Base-by-base conservation (phyloP, 441 rosid species). In the Erysimum cheiri region DNA sequence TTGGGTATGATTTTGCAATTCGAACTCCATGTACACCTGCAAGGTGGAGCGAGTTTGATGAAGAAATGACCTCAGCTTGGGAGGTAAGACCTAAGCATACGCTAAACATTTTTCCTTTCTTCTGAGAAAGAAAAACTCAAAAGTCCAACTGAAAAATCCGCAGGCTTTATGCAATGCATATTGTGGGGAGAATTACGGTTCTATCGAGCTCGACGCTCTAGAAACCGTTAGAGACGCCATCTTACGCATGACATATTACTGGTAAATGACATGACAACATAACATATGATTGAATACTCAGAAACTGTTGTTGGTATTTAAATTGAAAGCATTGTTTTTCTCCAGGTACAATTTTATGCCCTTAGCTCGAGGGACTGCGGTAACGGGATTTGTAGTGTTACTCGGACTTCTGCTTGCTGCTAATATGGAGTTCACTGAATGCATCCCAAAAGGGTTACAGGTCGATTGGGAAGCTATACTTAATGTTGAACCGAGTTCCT, bases 311-410 rank as follows among this genome's bases (percentile, higher is more conserved):
- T n/a, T n/a, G n/a, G 62, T 58, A 9, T 33, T 0, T 14, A 5
- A 5, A 43, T 53, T 19, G 40, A 26, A 53, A 66, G 10, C 39
- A 28, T 33, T 4, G 47, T 35, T 54, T 61, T 48, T 56, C 60
- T 60, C 13, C 85, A 95, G 99, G 98, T 95, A 92, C 74, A 95
- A 89, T 75, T 95, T 95, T 78, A 95, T 90, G 99, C 99, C 98
- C n/a, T 77, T 95, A 65, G 84, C 97, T 41, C 89, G 99, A 85
- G 99, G 99, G 29, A 85, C 96, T 53, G 96, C 97, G 36, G 90
- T 68, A 65, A 95, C 94, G 33, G 99, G 99, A 54, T 91, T 90
- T 46, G 74, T 80, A 29, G 97, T 88, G 39, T 73, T 95, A 81
- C 88, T 90, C 10, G 99, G 98, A 62, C 79, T 95, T 78, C 83